A percentile compares a stretch with the other conserved stretches of the same genome.
phyloP scores from a whole-genome alignment of 768 basidiomycete species.

The Lactarius trivialis region DNA sequence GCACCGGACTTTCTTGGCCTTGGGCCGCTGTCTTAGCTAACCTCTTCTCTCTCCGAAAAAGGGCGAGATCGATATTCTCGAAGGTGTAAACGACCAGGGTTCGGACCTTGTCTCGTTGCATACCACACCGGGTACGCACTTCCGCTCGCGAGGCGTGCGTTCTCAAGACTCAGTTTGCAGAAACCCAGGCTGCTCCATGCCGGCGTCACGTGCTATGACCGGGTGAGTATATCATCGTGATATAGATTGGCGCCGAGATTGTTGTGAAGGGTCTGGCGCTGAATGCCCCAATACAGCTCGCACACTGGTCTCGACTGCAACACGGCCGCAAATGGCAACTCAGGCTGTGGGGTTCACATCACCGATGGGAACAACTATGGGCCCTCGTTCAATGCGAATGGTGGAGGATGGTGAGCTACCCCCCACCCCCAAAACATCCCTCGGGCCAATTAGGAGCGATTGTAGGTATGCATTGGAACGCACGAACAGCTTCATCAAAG shows the following conservation, averaged over 20 bases:
- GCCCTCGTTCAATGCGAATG: constrained; percentile 47
- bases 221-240: constrained; percentile 34
- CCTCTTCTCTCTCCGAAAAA: constrained; percentile 29
- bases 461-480: constrained; percentile 31
- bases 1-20: no score
- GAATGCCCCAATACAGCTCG: constrained; percentile 18
- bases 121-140: constrained; percentile 35
- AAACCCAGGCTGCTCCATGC: constrained; percentile 53
- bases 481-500: constrained; percentile 26
- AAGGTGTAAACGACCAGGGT: constrained; percentile 51
- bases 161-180: neutral
- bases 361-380: constrained; percentile 44
- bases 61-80: constrained; percentile 49
- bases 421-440: neutral
- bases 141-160: neutral
- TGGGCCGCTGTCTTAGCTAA: constrained; percentile 8
- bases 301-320: constrained; percentile 43
- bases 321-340: constrained; percentile 40
- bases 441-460: neutral
- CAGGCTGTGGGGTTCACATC: constrained; percentile 47
- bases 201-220: constrained; percentile 36
- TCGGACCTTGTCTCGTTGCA: constrained; percentile 52
- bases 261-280: neutral
- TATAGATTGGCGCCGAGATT: neutral
- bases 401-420: constrained; percentile 51